phyloP scores from a whole-genome alignment of 306 rosid genomes.

The Cucurbita ficifolia region DNA sequence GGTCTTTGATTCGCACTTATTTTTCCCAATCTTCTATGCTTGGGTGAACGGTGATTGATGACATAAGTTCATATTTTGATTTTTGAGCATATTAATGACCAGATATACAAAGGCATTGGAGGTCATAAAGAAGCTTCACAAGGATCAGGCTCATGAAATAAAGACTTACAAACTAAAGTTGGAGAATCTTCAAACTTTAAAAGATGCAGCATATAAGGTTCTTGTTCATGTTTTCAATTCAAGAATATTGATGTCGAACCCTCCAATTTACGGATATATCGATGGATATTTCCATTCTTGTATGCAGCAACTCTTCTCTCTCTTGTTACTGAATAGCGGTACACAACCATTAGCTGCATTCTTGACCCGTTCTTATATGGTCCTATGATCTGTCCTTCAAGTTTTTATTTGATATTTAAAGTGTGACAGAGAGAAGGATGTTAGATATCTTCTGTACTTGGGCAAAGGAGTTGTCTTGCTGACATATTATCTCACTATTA shows the following conservation, averaged over 20 bases:
- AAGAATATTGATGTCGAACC: no score
- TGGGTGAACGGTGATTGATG: background rate
- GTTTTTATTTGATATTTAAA: background rate
- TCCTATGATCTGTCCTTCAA: background rate
- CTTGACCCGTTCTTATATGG: background rate
- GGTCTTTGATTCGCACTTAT: background rate
- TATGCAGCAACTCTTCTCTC: background rate
- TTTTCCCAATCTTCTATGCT: background rate
- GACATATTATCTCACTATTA: constrained; percentile 9
- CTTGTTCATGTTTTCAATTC: background rate
- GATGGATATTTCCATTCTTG: no score
- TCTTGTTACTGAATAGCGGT: background rate
- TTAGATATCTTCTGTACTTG: background rate
- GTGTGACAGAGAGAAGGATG: background rate
- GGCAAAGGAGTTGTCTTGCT: constrained; percentile 1
- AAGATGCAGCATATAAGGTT: constrained; percentile 87
- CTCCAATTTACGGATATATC: no score
- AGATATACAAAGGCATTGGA: constrained; percentile 93
- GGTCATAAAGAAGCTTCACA: constrained; percentile 87
- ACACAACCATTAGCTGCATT: background rate
- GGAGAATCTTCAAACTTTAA: constrained; percentile 74
- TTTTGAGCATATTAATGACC: constrained; percentile 5
- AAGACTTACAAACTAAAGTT: constrained; percentile 75
- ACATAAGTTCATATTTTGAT: background rate
- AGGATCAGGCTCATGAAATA: constrained; percentile 82